These are phyloP conservation scores for Thelephora terrestris DNA, from an alignment of 1,284 basidiomycete genomes.

Conservation along the genomic window DNA sequence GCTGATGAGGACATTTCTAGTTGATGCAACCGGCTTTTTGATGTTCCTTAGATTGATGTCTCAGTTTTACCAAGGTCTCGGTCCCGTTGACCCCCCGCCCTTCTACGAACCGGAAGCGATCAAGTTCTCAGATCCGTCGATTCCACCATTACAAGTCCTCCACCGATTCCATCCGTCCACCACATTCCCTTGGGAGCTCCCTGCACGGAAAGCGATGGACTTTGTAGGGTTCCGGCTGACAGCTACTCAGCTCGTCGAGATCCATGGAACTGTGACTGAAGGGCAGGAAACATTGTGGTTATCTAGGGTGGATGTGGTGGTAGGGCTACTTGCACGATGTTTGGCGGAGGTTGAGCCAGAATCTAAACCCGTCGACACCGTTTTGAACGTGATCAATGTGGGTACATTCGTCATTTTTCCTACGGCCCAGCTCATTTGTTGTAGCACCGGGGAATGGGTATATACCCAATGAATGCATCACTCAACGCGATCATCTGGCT, in stretches of 20 bases:
- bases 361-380: conserved; percentile 4
- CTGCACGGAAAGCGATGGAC: background rate
- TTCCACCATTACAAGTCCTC: background rate
- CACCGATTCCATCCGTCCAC: background rate
- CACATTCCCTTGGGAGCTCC: background rate
- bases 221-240: conserved; percentile 8
- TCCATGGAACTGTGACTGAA: conserved; percentile 1
- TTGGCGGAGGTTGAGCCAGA: conserved; percentile 6
- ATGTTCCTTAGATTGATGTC: conserved; percentile 10
- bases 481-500: background rate
- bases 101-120: conserved; percentile 1
- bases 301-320: conserved; percentile 10
- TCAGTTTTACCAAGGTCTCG: conserved; percentile 11
- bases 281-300: background rate
- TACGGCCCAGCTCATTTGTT: background rate
- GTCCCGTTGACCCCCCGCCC: conserved; percentile 8
- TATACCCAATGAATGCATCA: background rate
- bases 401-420: background rate
- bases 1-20: conserved; percentile 1
- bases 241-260: conserved; percentile 2
- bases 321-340: conserved; percentile 9
- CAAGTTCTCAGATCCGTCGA: background rate
- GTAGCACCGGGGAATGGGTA: background rate
- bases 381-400: conserved; percentile 9
- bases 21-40: conserved; percentile 8